phyloP scores from a whole-genome alignment of 2,329 filamentous ascomycete species.

The Aspergillus floridensis region DNA sequence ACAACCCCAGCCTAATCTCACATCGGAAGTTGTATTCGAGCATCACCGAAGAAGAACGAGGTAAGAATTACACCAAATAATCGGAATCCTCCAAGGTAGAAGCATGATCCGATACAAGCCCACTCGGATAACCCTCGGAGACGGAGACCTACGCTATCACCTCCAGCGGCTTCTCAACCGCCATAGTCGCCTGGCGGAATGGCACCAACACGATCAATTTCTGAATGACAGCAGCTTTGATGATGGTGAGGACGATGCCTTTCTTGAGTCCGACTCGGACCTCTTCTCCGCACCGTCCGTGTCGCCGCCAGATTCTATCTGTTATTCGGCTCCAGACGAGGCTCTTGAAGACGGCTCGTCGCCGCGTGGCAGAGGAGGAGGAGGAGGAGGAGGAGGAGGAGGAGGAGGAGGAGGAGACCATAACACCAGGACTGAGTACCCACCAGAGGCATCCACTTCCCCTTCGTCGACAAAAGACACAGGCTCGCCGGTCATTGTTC shows the following conservation, averaged over 20 bases:
- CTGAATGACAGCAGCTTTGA: slow-evolving; percentile 8
- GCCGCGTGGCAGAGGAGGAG: background rate
- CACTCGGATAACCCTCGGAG: slow-evolving; percentile 31
- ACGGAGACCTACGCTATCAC: slow-evolving; percentile 33
- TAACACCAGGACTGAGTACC: background rate
- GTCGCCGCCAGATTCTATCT: slow-evolving; percentile 2
- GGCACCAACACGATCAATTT: slow-evolving; percentile 18
- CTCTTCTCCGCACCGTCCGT: background rate
- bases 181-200: slow-evolving; percentile 15
- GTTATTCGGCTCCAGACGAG: background rate
- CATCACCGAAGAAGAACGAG: background rate
- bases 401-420: background rate
- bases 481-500: background rate
- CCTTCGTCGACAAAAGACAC: background rate
- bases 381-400: background rate
- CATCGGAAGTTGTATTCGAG: background rate
- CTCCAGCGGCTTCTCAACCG: slow-evolving; percentile 24
- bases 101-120: slow-evolving; percentile 37
- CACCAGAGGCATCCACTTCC: background rate
- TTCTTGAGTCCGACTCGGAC: slow-evolving; percentile 10
- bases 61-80: background rate
- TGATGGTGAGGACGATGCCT: slow-evolving; percentile 10
- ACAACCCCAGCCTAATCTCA: background rate
- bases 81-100: background rate
- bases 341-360: background rate